These are phyloP conservation scores for Metschnikowia rubicola DNA, from an alignment of 805 yeast species.

Conservation along the genomic window DNA sequence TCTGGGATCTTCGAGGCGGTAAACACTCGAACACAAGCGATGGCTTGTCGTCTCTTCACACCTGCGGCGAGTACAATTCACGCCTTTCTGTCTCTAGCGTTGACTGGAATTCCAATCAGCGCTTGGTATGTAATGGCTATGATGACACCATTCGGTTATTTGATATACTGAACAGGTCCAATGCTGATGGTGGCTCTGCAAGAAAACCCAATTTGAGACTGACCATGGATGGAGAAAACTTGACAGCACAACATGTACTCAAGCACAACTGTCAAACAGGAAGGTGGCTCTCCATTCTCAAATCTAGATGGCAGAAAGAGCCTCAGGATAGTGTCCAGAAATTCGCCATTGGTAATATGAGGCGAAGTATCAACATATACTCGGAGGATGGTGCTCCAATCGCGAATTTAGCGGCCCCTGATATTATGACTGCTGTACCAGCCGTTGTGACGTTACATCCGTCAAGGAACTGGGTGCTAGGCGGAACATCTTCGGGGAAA, in stretches of 20 bases:
- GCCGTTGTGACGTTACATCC: conserved; percentile 87
- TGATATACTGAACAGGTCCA: background rate
- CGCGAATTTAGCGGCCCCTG: conserved; percentile 63
- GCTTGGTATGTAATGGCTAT: conserved; percentile 88
- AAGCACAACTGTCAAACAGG: conserved; percentile 96
- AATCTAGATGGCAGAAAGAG: conserved; percentile 78
- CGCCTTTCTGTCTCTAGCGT: conserved; percentile 80
- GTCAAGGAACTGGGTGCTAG: conserved; percentile 82
- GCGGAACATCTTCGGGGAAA: conserved; percentile 94
- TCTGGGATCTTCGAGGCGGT: conserved; percentile 75
- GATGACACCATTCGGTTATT: conserved; percentile 31
- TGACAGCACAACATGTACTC: conserved; percentile 27
- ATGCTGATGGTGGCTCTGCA: too few relatives aligned
- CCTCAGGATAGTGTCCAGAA: conserved; percentile 74
- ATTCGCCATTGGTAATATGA: conserved; percentile 93
- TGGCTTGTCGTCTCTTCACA: conserved; percentile 39
- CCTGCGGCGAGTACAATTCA: conserved; percentile 62
- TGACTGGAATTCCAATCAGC: conserved; percentile 70
- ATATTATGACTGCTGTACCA: conserved; percentile 80
- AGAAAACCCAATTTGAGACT: too few relatives aligned
- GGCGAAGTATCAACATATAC: conserved; percentile 78
- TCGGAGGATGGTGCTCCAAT: conserved; percentile 71
- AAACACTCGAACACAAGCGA: conserved; percentile 10
- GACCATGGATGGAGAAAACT: too few relatives aligned
- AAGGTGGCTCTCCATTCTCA: conserved; percentile 90